phyloP scores from a whole-genome alignment of 2,329 filamentous ascomycete genomes.

The Aspergillus spinulosporus region DNA sequence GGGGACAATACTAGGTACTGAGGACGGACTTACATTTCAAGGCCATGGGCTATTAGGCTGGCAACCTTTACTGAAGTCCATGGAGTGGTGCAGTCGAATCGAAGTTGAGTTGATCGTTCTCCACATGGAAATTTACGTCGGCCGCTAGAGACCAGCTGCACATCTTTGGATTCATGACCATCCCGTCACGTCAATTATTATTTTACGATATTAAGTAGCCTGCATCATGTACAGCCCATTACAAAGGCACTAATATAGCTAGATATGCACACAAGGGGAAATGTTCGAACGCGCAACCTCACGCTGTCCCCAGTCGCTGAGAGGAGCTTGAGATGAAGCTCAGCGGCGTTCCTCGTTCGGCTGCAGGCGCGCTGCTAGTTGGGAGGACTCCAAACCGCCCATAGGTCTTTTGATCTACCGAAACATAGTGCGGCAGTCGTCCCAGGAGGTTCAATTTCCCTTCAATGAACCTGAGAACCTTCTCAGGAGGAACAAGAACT shows the following conservation, averaged over 20 bases:
- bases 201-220: constrained; percentile 14
- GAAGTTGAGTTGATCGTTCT: constrained; percentile 3
- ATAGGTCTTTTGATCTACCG: constrained; percentile 93
- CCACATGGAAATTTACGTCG: constrained; percentile 33
- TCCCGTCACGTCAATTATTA: constrained; percentile 15
- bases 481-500: constrained; percentile 85
- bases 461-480: constrained; percentile 83
- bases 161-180: constrained; percentile 25
- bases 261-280: constrained; percentile 36
- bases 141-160: constrained; percentile 33
- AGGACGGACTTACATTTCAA: constrained; percentile 40
- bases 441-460: constrained; percentile 81
- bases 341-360: constrained; percentile 47
- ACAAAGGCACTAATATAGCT: constrained; percentile 17
- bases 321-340: constrained; percentile 64
- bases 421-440: constrained; percentile 86
- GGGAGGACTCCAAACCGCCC: constrained; percentile 89
- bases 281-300: constrained; percentile 27
- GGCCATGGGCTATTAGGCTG: constrained; percentile 37
- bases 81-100: constrained; percentile 14
- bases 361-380: constrained; percentile 41
- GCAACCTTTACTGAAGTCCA: constrained; percentile 22
- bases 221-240: constrained; percentile 14
- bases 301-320: constrained; percentile 67
- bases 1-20: not conserved